Evolutionary conservation across 345 rosid species (phyloP).

Genomic region (Dipteronia sinensis): DNA sequence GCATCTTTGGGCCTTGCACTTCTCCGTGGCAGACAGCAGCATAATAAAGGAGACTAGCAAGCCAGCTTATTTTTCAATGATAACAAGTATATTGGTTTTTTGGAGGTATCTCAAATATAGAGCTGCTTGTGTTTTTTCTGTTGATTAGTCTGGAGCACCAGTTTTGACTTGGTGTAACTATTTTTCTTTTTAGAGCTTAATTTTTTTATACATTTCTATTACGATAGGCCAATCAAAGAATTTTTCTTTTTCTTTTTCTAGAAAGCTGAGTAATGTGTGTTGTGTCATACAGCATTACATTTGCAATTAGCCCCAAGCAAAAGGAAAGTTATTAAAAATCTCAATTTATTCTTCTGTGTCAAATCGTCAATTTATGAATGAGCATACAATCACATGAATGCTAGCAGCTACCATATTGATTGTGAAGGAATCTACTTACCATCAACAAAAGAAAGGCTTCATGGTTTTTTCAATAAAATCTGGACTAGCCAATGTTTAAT

Average conservation of each 20-base stretch:
- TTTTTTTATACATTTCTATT: background rate
- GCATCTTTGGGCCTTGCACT: constrained; percentile 40
- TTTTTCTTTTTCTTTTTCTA: too few relatives aligned
- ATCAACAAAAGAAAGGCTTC: too few relatives aligned
- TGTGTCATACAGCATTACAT: background rate
- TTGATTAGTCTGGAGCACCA: background rate
- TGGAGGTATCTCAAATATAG: background rate
- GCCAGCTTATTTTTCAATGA: background rate
- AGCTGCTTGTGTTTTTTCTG: background rate
- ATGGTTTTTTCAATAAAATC: too few relatives aligned
- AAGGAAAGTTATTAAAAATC: background rate
- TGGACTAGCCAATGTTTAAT: too few relatives aligned
- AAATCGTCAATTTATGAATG: background rate
- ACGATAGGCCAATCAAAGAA: background rate
- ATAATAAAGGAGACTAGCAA: constrained; percentile 27
- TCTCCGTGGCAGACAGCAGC: constrained; percentile 26
- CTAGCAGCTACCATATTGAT: background rate
- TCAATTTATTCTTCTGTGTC: background rate
- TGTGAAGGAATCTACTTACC: too few relatives aligned
- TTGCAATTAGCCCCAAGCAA: background rate
- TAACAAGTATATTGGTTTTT: background rate
- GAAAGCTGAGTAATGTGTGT: background rate
- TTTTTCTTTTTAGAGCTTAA: background rate
- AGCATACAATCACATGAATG: background rate
- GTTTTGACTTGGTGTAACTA: background rate